phyloP scores from a whole-genome alignment of 2,329 filamentous ascomycete species.

The Sporothrix dimorphospora region DNA sequence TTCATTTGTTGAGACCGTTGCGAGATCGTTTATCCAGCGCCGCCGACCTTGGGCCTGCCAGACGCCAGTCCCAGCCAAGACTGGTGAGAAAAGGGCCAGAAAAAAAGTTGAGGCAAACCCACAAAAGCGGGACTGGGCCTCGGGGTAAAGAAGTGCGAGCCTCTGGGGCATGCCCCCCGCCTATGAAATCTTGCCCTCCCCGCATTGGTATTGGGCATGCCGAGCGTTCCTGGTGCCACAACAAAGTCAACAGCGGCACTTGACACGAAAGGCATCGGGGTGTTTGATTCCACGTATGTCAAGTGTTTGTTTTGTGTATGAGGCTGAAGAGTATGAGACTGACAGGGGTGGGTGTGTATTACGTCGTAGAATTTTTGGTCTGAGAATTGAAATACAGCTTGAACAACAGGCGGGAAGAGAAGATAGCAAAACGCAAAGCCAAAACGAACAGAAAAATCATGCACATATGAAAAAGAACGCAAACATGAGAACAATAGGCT shows the following conservation, averaged over 20 bases:
- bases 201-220: not conserved
- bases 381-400: not conserved
- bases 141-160: constrained; percentile 13
- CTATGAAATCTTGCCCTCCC: not conserved
- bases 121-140: constrained; percentile 9
- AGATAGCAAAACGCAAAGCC: not conserved
- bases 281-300: not conserved
- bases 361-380: not conserved
- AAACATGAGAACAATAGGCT: not conserved
- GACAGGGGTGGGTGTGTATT: not conserved
- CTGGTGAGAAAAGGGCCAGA: not conserved
- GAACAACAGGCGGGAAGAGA: not conserved
- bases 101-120: not conserved
- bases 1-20: not conserved
- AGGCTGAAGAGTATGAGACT: not conserved
- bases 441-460: not conserved
- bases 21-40: not conserved
- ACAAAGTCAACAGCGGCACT: not conserved
- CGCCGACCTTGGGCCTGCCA: too few relatives aligned
- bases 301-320: not conserved
- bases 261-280: not conserved
- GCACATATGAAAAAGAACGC: not conserved
- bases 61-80: not conserved
- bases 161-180: not conserved
- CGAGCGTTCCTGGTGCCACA: not conserved